A percentile compares a stretch with the other conserved stretches of the same genome.
Conservation (phyloP, 345 rosid genomes). For the Psidium friedrichsthalianum region DNA sequence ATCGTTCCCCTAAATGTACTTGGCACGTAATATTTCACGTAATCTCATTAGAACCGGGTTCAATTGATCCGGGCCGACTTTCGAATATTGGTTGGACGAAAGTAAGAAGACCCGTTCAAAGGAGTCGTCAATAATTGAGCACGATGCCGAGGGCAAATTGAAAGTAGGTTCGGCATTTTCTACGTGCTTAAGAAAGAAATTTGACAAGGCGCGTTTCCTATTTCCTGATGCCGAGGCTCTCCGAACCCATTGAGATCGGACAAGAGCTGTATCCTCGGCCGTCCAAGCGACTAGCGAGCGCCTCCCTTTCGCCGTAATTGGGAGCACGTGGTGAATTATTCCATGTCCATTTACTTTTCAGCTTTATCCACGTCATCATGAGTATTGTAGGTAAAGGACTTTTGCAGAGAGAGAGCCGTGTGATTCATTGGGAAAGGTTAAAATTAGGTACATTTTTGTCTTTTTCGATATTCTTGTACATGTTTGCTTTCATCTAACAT, state of each 20-base stretch:
- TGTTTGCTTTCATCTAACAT: background rate
- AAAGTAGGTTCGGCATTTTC: too few relatives aligned
- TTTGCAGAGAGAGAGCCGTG: background rate
- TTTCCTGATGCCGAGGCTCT: background rate
- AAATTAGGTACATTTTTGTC: background rate
- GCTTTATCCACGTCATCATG: fast-evolving
- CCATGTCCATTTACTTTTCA: too few relatives aligned
- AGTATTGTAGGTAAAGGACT: background rate
- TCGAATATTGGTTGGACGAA: background rate
- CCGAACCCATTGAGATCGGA: background rate
- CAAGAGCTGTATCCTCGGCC: too few relatives aligned
- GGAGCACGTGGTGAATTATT: background rate
- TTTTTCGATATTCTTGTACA: background rate
- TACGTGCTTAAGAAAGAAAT: background rate
- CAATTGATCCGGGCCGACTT: background rate
- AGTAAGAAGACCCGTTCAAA: background rate
- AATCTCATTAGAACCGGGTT: too few relatives aligned
- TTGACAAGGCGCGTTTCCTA: fast-evolving
- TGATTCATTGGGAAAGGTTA: background rate
- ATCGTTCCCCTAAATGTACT: background rate
- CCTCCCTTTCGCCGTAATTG: background rate
- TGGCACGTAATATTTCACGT: background rate
- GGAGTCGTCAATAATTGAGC: background rate
- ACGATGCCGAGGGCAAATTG: background rate
- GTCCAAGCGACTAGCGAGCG: background rate